Base-by-base conservation (phyloP, 495 filamentous ascomycete species). In the Xylaria venustula region DNA sequence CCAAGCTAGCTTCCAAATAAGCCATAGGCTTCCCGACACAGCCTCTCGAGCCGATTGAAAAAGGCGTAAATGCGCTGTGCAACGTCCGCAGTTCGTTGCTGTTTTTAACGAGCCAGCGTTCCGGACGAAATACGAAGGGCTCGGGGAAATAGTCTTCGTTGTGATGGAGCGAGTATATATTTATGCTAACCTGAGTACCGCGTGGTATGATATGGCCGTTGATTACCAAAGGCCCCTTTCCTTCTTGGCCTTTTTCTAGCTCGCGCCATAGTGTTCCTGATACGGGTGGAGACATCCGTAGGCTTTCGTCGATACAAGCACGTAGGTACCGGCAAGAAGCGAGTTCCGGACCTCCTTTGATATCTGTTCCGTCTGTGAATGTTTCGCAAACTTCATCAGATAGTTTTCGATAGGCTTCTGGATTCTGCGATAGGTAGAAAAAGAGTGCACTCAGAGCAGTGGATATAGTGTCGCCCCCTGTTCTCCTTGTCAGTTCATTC, bases 221-320 rank as follows among this genome's bases (percentile, higher is more conserved):
- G 22, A 72, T 52, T 2, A 45, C 44, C 12, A 64, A 28, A 1
- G 79, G 71, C 9, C 84, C 54, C 1, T 34, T 19, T 28, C 45
- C 44, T 1, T 46, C 47, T 0, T 20, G 15, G n/a, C n/a, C n/a
- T n/a, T n/a, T n/a, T 4, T 32, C 1, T 2, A 30, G 4, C 54
- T 76, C 66, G 1, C 85, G 78, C 11, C 81, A 79, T 0, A 85
- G 67, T 0, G 71, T 64, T 12, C 70, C 75, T 1, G 67, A 56
- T 0, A 82, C 79, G 2, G 83, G 71, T 9, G 85, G 85, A 0
- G 77, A 73, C 44, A 88, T 65, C 17, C 87, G 80, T 67, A 88
- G 68, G 3, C 79, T 63, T 62, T 88, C 87, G 62, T 87, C 83
- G 62, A 88, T 81, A 63, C 78, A 73, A 3, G 73, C 75, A 23